Base-by-base conservation (phyloP, 495 filamentous ascomycete genomes). In the Lasiosphaeris hirsuta region DNA sequence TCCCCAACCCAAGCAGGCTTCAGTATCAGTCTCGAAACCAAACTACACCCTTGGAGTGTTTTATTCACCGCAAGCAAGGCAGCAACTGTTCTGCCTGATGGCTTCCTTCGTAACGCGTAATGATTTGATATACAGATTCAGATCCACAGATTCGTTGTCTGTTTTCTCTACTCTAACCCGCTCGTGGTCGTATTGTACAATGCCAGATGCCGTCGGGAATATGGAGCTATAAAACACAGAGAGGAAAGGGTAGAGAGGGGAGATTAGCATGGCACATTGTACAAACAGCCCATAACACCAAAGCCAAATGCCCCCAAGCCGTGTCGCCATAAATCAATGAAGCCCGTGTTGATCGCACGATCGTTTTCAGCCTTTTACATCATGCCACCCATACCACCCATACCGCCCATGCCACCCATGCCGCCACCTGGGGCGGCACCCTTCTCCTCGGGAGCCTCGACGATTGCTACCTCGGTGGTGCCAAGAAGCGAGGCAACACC, bases 401-500 rank as follows among this genome's bases (percentile, higher is more conserved):
- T 77, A 56, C 81, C 78, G 48, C 77, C 79, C 82, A 86, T 85
- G 40, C 84, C 83, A 17, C 82, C 79, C 78, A 80, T 80, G 18
- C 59, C 10, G 49, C 23, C 23, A 30, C 23, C 23, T 5, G 67
- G 71, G 51, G 61, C 62, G 57, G 75, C 74, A 65, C 79, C 73
- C 88, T 96, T 96, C 74, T 96, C 92, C 71, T 96, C 95, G 48
- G 89, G 83, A 53, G 95, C 94, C 76, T 98, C 94, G 53, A 96
- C 90, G 59, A 98, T 92, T 51, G 93, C 92, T 58, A 96, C 93
- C 77, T 98, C 94, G 60, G 95, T 98, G 64, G 94, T 98, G 74
- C 94, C 94, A 61, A 98, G 88, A 54, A 98, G 84, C 51, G 92
- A 97, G 41, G 94, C 93, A 64, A 98, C 94, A 79, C 94, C 94